These are phyloP conservation scores for Epithemia pelagica DNA, from an alignment of 108 stramenopile genomes.

Conservation along the genomic window DNA sequence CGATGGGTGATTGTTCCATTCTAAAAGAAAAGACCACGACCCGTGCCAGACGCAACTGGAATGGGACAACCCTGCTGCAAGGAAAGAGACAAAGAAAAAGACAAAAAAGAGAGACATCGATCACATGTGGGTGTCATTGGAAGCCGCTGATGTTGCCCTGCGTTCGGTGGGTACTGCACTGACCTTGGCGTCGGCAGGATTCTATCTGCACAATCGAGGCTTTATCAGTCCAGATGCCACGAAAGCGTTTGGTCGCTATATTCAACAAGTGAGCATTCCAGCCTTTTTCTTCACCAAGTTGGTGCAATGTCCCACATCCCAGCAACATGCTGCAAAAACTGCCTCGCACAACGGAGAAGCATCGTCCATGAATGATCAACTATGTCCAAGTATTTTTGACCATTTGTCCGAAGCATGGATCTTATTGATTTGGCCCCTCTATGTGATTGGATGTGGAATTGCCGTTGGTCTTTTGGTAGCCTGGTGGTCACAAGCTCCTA, in stretches of 20 bases:
- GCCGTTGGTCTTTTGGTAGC: constrained; percentile 2
- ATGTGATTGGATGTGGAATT: constrained; percentile 9
- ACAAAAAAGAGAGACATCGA: too few relatives aligned
- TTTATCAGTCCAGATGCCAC: constrained; percentile 6
- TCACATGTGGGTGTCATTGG: not conserved
- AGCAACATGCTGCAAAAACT: too few relatives aligned
- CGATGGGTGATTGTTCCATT: too few relatives aligned
- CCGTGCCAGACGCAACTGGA: too few relatives aligned
- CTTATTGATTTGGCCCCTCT: constrained; percentile 13
- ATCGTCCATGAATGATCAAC: too few relatives aligned
- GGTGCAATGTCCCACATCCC: constrained; percentile 1
- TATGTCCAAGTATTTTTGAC: not conserved
- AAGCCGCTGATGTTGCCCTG: not conserved
- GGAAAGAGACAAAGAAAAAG: too few relatives aligned
- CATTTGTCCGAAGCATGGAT: constrained; percentile 7
- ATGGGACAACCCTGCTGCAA: too few relatives aligned
- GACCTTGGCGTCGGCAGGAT: constrained; percentile 4
- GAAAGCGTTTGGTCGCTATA: not conserved
- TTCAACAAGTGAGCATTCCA: constrained; percentile 16
- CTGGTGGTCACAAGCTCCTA: constrained; percentile 4
- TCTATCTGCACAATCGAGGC: constrained; percentile 6
- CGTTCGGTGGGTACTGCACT: not conserved
- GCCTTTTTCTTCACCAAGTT: constrained; percentile 14
- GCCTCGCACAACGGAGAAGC: too few relatives aligned
- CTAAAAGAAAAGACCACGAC: too few relatives aligned